Conservation (phyloP, 495 filamentous ascomycete species). For the Parachaetomium inaequale region DNA sequence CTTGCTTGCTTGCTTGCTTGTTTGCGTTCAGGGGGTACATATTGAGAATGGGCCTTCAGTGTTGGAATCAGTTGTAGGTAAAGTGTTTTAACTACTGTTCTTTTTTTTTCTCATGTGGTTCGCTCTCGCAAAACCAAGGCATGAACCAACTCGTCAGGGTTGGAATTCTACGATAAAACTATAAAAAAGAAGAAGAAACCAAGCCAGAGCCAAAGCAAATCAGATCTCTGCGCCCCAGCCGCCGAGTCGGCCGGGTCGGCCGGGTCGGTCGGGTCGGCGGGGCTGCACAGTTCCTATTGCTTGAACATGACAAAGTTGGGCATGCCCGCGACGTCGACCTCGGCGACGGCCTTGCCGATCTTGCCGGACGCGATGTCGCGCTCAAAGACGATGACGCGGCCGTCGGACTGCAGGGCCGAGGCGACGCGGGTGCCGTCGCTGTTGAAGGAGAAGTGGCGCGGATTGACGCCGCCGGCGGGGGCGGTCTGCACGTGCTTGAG, state of each 20-base stretch:
- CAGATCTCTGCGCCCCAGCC: background rate
- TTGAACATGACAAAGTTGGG: constrained; percentile 61
- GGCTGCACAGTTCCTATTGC: constrained; percentile 33
- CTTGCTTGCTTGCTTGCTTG: too few species aligned
- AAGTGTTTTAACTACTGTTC: too few species aligned
- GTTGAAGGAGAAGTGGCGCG: constrained; percentile 65
- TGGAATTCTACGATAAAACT: too few species aligned
- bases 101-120: too few species aligned
- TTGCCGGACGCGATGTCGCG: constrained; percentile 54
- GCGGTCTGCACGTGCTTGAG: constrained; percentile 50
- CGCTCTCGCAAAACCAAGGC: too few species aligned
- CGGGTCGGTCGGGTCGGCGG: too few species aligned
- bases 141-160: too few species aligned
- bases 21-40: too few species aligned
- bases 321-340: constrained; percentile 47
- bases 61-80: too few species aligned
- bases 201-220: background rate
- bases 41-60: too few species aligned
- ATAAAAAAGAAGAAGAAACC: background rate
- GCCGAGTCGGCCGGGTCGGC: too few species aligned
- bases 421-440: constrained; percentile 57
- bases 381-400: constrained; percentile 57
- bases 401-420: constrained; percentile 58
- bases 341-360: constrained; percentile 50
- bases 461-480: constrained; percentile 56